phyloP scores from a whole-genome alignment of 768 basidiomycete genomes.

The Pleurotus tuoliensis region DNA sequence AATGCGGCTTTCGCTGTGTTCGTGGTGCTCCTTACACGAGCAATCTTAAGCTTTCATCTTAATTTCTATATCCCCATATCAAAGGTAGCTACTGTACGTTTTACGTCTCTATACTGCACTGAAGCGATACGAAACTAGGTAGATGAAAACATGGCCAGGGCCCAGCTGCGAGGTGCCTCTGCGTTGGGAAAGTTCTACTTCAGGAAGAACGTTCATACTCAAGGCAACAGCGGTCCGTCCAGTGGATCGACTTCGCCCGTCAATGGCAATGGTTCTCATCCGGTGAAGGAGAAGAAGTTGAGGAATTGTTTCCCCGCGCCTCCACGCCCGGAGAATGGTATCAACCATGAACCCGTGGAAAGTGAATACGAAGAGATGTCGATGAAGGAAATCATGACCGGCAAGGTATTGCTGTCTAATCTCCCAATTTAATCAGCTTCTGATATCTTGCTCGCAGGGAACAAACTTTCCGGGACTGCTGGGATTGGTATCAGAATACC shows the following conservation, averaged over 20 bases:
- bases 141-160: slow-evolving; percentile 92
- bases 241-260: slow-evolving; percentile 39
- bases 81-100: slow-evolving; percentile 48
- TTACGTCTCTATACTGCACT: background rate
- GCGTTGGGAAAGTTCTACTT: slow-evolving; percentile 80
- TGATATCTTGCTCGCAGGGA: slow-evolving; percentile 36
- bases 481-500: slow-evolving; percentile 76
- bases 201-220: slow-evolving; percentile 78
- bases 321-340: slow-evolving; percentile 48
- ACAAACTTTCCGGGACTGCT: slow-evolving; percentile 74
- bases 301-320: slow-evolving; percentile 68
- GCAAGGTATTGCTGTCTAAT: slow-evolving; percentile 53
- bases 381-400: slow-evolving; percentile 89
- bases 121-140: slow-evolving; percentile 49
- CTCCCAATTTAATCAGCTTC: background rate
- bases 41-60: slow-evolving; percentile 85
- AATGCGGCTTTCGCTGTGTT: slow-evolving; percentile 97
- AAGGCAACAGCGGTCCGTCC: slow-evolving; percentile 43
- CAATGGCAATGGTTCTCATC: slow-evolving; percentile 27
- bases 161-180: slow-evolving; percentile 81
- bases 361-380: slow-evolving; percentile 93
- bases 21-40: slow-evolving; percentile 89
- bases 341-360: slow-evolving; percentile 44
- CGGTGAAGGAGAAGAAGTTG: slow-evolving; percentile 59
- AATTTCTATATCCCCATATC: slow-evolving; percentile 98